Percentiles rank a stretch among this genome's conserved stretches.
Evolutionary conservation across 257 asterid species (phyloP).

Genomic region (Prunella vulgaris): DNA sequence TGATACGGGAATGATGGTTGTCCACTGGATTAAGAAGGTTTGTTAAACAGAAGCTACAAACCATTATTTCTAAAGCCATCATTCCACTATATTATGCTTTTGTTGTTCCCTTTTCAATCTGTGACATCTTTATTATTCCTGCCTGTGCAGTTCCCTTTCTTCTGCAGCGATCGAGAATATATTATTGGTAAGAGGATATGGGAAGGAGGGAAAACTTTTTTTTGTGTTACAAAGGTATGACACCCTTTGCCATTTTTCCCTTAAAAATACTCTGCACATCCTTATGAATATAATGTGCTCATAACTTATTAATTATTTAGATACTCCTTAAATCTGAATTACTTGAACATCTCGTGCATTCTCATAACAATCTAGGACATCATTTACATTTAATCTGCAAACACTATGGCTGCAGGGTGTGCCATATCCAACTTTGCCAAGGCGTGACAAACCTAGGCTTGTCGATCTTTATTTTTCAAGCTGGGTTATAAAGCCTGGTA

Average conservation of each 20-base stretch:
- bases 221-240: conserved; percentile 70
- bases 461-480: conserved; percentile 90
- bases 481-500: conserved; percentile 76
- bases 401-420: conserved; percentile 54
- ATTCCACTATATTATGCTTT: conserved; percentile 3
- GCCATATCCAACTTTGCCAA: conserved; percentile 61
- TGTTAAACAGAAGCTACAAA: conserved; percentile 11
- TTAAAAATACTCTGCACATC: not conserved
- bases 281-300: not conserved
- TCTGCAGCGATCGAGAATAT: conserved; percentile 88
- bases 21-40: conserved; percentile 94
- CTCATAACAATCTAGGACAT: not conserved
- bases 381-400: conserved; percentile 15
- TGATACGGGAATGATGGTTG: conserved; percentile 62
- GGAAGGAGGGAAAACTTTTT: conserved; percentile 61
- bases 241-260: not conserved
- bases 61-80: not conserved
- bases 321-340: not conserved
- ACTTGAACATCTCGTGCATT: not conserved
- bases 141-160: conserved; percentile 76
- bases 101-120: conserved; percentile 15
- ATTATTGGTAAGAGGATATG: conserved; percentile 76
- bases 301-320: not conserved
- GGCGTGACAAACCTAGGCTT: conserved; percentile 85
- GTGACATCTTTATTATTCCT: conserved; percentile 12